Conservation (phyloP, 768 basidiomycete species). For the Macrolepiota dolichaula region DNA sequence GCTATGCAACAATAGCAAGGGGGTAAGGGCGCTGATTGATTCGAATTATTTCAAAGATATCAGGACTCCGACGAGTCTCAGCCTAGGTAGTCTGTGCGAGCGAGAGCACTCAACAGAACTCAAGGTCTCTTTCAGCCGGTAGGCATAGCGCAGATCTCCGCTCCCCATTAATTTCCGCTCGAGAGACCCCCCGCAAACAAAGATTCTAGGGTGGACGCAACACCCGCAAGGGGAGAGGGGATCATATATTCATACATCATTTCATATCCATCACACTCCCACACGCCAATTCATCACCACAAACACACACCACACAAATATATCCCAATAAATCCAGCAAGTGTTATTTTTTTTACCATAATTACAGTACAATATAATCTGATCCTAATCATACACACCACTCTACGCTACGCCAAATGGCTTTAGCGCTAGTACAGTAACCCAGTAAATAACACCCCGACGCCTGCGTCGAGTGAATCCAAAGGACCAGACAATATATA, state of each 20-base stretch:
- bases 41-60: no score
- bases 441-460: neutral
- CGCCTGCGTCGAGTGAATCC: neutral
- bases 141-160: no score
- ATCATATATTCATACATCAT: no score
- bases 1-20: neutral
- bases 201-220: neutral
- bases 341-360: neutral
- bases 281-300: neutral
- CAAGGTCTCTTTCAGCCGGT: no score
- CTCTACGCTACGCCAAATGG: neutral
- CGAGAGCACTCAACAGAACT: no score
- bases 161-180: no score
- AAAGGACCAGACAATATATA: neutral
- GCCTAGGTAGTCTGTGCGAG: no score
- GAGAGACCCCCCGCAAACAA: no score
- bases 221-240: neutral
- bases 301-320: neutral
- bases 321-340: neutral
- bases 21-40: no score
- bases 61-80: no score
- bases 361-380: neutral
- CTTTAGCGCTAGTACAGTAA: neutral
- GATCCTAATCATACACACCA: neutral
- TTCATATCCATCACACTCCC: no score